Conservation (phyloP, 2,329 filamentous ascomycete genomes). For the Trichophyton mentagrophytes region DNA sequence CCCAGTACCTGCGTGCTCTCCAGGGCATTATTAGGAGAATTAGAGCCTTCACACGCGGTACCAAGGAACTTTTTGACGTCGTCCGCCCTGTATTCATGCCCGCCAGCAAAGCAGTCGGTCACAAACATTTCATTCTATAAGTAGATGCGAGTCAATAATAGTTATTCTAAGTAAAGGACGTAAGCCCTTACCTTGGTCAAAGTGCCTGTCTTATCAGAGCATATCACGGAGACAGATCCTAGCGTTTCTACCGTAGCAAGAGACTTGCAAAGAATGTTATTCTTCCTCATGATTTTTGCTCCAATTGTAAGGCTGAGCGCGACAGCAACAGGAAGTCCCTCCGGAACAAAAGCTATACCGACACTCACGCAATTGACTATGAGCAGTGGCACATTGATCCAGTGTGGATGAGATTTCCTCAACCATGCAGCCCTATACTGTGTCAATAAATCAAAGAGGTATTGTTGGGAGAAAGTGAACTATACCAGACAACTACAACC, state of each 20-base stretch:
- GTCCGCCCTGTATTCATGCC: constrained; percentile 39
- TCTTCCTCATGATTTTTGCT: constrained; percentile 62
- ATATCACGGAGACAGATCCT: constrained; percentile 59
- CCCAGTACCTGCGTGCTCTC: constrained; percentile 41
- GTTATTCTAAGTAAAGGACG: neutral
- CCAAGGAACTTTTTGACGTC: constrained; percentile 35
- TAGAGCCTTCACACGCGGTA: constrained; percentile 18
- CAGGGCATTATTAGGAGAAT: constrained; percentile 29
- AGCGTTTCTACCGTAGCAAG: constrained; percentile 67
- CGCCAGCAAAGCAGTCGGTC: constrained; percentile 52
- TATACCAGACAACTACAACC: constrained; percentile 48
- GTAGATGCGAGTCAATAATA: neutral
- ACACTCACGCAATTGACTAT: constrained; percentile 63
- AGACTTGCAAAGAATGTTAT: constrained; percentile 67
- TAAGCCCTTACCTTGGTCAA: constrained; percentile 24
- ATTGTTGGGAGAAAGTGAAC: neutral
- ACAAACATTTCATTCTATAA: constrained; percentile 57
- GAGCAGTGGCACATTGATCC: constrained; percentile 58
- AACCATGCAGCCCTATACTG: constrained; percentile 52
- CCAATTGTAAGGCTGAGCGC: constrained; percentile 62
- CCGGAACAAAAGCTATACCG: constrained; percentile 63
- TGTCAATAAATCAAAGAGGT: constrained; percentile 7
- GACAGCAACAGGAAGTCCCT: constrained; percentile 58
- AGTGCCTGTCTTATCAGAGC: constrained; percentile 61
- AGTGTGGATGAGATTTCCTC: constrained; percentile 51